Evolutionary conservation across 192 early-diverging fungal species (phyloP).

Genomic region (Dispira simplex): DNA sequence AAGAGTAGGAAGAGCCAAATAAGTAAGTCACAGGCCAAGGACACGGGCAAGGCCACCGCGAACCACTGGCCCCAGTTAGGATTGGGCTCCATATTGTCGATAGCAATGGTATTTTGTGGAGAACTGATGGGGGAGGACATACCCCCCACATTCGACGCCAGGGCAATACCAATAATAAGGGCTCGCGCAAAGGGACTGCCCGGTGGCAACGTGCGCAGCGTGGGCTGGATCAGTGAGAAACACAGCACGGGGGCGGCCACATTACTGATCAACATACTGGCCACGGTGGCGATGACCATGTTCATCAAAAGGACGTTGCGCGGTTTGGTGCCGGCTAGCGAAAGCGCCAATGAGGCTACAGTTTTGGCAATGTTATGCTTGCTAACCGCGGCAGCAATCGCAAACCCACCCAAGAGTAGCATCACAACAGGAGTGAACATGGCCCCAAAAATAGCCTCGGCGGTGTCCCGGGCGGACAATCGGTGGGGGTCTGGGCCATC

Average conservation of each 20-base stretch:
- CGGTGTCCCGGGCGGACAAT: slow-evolving; percentile 53
- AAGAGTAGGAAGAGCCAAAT: slow-evolving; percentile 72
- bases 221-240: slow-evolving; percentile 88
- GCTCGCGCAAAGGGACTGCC: slow-evolving; percentile 68
- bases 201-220: slow-evolving; percentile 76
- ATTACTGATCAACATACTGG: slow-evolving; percentile 97
- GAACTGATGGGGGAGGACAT: slow-evolving; percentile 96
- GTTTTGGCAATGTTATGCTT: slow-evolving; percentile 91
- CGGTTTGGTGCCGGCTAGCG: slow-evolving; percentile 78
- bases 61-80: slow-evolving; percentile 91
- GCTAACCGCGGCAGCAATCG: slow-evolving; percentile 85
- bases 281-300: slow-evolving; percentile 93
- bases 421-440: slow-evolving; percentile 97
- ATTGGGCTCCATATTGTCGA: slow-evolving; percentile 76
- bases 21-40: slow-evolving; percentile 54
- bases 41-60: slow-evolving; percentile 70
- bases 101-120: slow-evolving; percentile 95
- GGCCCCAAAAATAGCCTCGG: slow-evolving; percentile 72
- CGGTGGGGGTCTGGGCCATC: slow-evolving; percentile 35
- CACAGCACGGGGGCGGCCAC: slow-evolving; percentile 95
- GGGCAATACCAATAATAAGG: slow-evolving; percentile 90
- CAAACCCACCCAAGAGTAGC: slow-evolving; percentile 88
- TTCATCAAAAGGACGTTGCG: slow-evolving; percentile 74
- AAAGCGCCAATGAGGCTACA: slow-evolving; percentile 70
- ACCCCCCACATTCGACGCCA: slow-evolving; percentile 91